Evolutionary conservation across 805 yeast species (phyloP).

Genomic region (Candida orba): DNA sequence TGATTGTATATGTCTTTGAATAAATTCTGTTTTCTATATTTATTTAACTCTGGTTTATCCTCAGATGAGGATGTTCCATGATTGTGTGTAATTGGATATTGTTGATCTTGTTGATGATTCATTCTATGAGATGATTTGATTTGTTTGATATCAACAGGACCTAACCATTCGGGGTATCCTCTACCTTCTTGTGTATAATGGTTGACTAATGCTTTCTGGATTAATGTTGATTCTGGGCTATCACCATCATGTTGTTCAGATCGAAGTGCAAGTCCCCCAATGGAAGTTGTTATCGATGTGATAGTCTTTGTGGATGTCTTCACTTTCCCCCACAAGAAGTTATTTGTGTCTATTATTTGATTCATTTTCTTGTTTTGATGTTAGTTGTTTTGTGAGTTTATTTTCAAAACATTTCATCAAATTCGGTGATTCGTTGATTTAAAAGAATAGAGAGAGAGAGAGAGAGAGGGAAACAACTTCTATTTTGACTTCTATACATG

Average conservation of each 20-base stretch:
- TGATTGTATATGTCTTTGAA: neutral
- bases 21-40: conserved; percentile 5
- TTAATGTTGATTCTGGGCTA: conserved; percentile 16
- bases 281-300: conserved; percentile 14
- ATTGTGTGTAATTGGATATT: conserved; percentile 1
- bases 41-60: conserved; percentile 3
- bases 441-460: no score
- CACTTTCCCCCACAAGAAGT: conserved; percentile 19
- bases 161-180: conserved; percentile 23
- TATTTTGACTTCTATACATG: no score
- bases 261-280: conserved; percentile 18
- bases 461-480: no score
- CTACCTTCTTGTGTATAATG: conserved; percentile 10
- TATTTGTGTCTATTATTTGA: conserved; percentile 6
- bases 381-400: no score
- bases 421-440: no score
- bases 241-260: conserved; percentile 26
- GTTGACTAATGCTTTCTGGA: conserved; percentile 22
- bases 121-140: neutral
- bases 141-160: conserved; percentile 11
- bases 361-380: neutral
- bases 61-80: neutral
- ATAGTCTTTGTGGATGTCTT: conserved; percentile 21
- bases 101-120: conserved; percentile 9
- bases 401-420: no score